Evolutionary conservation across 2,329 filamentous ascomycete genomes (phyloP), one percentile per base, ranked within the genome.

Genomic region (Sporothrix phasma): DNA sequence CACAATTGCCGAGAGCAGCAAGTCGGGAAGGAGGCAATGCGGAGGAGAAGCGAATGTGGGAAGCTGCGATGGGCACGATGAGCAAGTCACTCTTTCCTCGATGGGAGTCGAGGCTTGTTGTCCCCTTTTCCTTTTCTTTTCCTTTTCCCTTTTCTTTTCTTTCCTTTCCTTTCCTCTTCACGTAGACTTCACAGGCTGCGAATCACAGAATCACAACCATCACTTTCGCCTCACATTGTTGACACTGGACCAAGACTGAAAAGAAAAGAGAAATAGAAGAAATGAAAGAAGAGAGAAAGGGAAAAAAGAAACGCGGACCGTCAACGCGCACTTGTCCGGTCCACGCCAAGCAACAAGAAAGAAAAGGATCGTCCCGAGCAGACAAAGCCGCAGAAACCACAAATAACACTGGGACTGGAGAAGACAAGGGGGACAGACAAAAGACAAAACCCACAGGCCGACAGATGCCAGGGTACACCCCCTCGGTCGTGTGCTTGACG

Each of bases 1-100:
- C 61, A 54, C 37, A 54, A 24, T 43, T 62, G 61, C 61, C 61
- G 61, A 62, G 47, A 49, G 47, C 13, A 51, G 1, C 11, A 15
- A 37, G 15, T 37, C 3, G 34, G 34, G 34, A 22, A 54, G 10
- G 29, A 15, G 37, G 22, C 13, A 15, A n/a, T 34, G 8, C 4
- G 10, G 15, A 10, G n/a, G n/a, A n/a, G n/a, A 54, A 24, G 41
- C 34, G 17, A 39, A 56, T 10, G 7, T 10, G 13, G 34, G 45
- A 62, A 61, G 43, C 29, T 45, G 58, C 43, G 43, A 61, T 34
- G 26, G 22, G 29, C n/a, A 24, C n/a, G 31, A 22, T 53, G 51
- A 22, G n/a, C 19, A 6, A 29, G 31, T 24, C 51, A 29, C 19
- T 56, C 31, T 53, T 53, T 53, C 56, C 19, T 13, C 37, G 2